Percentiles rank a stretch among this genome's conserved stretches.
phyloP scores from a whole-genome alignment of 768 basidiomycete species.

The Lentinus brumalis region DNA sequence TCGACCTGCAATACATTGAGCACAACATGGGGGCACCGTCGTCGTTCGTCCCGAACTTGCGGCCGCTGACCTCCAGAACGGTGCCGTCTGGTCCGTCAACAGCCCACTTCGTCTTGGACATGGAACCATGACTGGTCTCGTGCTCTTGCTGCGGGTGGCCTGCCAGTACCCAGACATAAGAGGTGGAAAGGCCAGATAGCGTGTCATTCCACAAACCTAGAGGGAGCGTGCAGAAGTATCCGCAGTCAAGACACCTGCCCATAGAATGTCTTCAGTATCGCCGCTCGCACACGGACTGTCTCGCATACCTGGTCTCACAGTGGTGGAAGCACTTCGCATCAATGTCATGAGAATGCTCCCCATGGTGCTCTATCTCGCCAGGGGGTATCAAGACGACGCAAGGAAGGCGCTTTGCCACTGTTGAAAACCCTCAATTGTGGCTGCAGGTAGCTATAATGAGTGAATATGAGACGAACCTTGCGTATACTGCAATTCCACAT shows the following conservation, averaged over 20 bases:
- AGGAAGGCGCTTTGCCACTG: conserved; percentile 52
- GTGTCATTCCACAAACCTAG: conserved; percentile 39
- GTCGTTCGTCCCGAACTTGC: conserved; percentile 53
- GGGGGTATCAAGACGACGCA: conserved; percentile 51
- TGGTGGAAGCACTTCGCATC: conserved; percentile 52
- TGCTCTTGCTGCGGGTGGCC: conserved; percentile 63
- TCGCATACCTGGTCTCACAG: conserved; percentile 49
- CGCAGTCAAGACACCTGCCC: conserved; percentile 53
- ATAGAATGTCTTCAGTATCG: not conserved
- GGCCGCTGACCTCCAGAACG: conserved; percentile 54
- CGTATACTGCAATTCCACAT: conserved; percentile 43
- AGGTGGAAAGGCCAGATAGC: not conserved
- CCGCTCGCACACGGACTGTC: not conserved
- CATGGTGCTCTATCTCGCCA: conserved; percentile 45
- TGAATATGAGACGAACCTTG: conserved; percentile 42
- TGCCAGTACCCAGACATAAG: conserved; percentile 24
- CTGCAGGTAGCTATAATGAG: not conserved
- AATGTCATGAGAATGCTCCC: conserved; percentile 49
- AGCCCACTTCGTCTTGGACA: conserved; percentile 60
- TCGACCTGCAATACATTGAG: conserved; percentile 52
- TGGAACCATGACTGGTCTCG: conserved; percentile 64
- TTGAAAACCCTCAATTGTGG: not conserved
- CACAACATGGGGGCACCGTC: conserved; percentile 69
- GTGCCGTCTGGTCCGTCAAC: conserved; percentile 54
- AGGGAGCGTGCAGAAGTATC: conserved; percentile 60